Percentiles rank a stretch among this genome's conserved stretches.
phyloP scores from a whole-genome alignment of 306 rosid species.

The Cucurbita argyrosperma region DNA sequence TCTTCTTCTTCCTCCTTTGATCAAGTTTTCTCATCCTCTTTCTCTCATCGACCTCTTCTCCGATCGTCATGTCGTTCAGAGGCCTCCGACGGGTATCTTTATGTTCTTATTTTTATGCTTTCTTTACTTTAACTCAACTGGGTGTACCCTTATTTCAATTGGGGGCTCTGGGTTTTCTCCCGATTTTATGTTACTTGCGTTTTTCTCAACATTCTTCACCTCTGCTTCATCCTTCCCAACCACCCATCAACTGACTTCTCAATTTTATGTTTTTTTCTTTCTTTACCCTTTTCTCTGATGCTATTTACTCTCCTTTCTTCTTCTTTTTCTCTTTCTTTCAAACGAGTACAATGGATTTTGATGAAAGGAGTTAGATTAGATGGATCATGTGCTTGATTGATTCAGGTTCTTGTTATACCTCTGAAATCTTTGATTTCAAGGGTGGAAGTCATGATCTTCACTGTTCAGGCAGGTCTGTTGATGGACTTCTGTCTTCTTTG shows the following conservation, averaged over 20 bases:
- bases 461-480: neutral
- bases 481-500: neutral
- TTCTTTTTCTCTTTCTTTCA: neutral
- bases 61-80: constrained; percentile 7
- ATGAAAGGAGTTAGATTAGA: neutral
- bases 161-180: neutral
- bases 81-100: constrained; percentile 8
- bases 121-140: neutral
- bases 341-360: neutral
- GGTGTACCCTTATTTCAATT: neutral
- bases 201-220: neutral
- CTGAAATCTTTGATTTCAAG: neutral
- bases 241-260: neutral
- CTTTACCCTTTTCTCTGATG: neutral
- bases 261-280: neutral
- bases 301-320: neutral
- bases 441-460: neutral
- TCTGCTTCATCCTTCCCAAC: neutral
- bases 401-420: neutral
- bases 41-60: neutral
- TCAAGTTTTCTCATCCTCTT: neutral
- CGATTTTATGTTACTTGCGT: neutral
- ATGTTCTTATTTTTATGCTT: neutral
- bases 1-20: neutral
- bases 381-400: neutral